Percentiles rank a stretch among this genome's conserved stretches.
phyloP scores from a whole-genome alignment of 2,329 filamentous ascomycete species.

The Lasiodiplodia citricola region DNA sequence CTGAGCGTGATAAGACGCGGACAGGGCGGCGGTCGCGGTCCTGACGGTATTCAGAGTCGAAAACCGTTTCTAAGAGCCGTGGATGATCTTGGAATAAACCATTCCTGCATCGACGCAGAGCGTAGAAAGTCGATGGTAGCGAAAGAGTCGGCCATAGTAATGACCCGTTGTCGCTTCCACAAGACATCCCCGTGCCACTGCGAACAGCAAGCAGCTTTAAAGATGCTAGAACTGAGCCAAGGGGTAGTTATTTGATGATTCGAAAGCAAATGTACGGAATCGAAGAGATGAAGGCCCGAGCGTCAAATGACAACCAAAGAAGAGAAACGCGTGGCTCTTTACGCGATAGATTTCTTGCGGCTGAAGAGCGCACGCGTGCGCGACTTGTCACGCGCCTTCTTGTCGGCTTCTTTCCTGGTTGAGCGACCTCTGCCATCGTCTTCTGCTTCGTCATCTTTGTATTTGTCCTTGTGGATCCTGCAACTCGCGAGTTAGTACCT shows the following conservation, averaged over 20 bases:
- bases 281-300: background rate
- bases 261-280: conserved; percentile 8
- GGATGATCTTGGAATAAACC: conserved; percentile 1
- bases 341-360: conserved; percentile 56
- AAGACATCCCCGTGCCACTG: background rate
- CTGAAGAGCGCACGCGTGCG: conserved; percentile 76
- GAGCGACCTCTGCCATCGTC: conserved; percentile 54
- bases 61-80: background rate
- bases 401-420: conserved; percentile 49
- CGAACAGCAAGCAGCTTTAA: background rate
- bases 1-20: background rate
- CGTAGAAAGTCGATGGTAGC: background rate
- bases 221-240: background rate
- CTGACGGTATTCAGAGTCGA: background rate
- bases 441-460: conserved; percentile 63
- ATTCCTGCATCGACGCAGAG: background rate
- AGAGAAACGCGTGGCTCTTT: background rate
- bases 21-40: background rate
- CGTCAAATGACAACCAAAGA: background rate
- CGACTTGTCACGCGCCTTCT: conserved; percentile 77
- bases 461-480: conserved; percentile 97
- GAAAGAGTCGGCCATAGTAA: background rate
- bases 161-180: background rate
- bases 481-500: conserved; percentile 28
- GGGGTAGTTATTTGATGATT: background rate